phyloP scores from a whole-genome alignment of 768 basidiomycete species.

The Kwoniella shandongensis region DNA sequence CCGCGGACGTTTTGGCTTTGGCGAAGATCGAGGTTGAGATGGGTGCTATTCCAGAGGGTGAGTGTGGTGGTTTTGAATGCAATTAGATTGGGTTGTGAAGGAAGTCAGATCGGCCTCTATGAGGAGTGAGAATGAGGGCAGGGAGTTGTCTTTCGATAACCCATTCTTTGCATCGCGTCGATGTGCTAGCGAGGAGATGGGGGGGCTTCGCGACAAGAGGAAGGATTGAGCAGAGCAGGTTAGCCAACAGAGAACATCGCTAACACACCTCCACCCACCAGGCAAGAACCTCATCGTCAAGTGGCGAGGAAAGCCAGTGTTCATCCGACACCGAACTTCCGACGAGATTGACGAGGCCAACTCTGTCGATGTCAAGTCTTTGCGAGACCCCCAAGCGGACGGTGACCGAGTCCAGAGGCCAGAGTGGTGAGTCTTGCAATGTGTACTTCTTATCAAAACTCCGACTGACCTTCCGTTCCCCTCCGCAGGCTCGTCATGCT shows the following conservation, averaged over 20 bases:
- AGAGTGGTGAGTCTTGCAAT: slow-evolving; percentile 78
- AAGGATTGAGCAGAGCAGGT: too few species aligned
- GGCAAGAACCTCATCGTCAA: slow-evolving; percentile 56
- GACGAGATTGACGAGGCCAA: slow-evolving; percentile 93
- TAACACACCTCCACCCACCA: slow-evolving; percentile 9
- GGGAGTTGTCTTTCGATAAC: too few species aligned
- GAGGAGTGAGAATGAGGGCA: too few species aligned
- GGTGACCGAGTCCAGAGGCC: slow-evolving; percentile 86
- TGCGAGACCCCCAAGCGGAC: slow-evolving; percentile 91
- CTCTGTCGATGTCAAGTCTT: slow-evolving; percentile 72
- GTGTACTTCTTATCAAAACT: background rate
- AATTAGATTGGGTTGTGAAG: too few species aligned
- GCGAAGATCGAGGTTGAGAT: slow-evolving; percentile 98
- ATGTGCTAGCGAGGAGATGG: too few species aligned
- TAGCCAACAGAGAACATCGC: background rate
- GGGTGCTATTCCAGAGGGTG: slow-evolving; percentile 78
- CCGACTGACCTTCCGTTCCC: background rate
- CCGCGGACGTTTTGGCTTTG: slow-evolving; percentile 94
- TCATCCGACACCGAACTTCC: slow-evolving; percentile 92
- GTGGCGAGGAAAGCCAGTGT: slow-evolving; percentile 99
- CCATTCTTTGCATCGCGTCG: too few species aligned
- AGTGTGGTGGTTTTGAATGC: slow-evolving; percentile 54
- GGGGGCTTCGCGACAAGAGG: too few species aligned
- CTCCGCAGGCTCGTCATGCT: slow-evolving; percentile 56
- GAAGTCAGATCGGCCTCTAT: too few species aligned